Evolutionary conservation across 176 grass and related monocot species (phyloP).

Genomic region (Musa schizocarpa): DNA sequence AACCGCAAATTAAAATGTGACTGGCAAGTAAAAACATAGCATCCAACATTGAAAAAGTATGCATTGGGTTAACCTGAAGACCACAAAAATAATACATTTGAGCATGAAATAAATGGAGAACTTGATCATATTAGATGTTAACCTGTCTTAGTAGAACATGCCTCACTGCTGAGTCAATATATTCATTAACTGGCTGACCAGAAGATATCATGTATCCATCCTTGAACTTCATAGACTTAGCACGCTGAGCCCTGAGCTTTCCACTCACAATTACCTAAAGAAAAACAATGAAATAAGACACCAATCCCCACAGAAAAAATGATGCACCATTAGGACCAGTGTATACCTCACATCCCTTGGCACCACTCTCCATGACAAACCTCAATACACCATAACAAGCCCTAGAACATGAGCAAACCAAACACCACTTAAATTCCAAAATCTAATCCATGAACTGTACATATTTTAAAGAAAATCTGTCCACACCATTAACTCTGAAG

Average conservation of each 20-base stretch:
- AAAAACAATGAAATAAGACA: too few species aligned
- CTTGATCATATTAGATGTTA: background rate
- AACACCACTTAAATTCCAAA: background rate
- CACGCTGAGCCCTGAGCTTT: too few species aligned
- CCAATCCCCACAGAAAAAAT: too few species aligned
- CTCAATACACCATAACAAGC: too few species aligned
- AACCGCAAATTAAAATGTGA: background rate
- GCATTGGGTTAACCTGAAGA: background rate
- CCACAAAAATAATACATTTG: background rate
- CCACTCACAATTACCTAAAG: too few species aligned
- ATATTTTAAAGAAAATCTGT: too few species aligned
- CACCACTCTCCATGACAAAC: too few species aligned
- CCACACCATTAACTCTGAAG: too few species aligned
- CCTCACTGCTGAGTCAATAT: constrained; percentile 4
- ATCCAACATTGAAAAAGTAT: too few species aligned
- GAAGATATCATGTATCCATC: constrained; percentile 9
- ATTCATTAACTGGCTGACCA: constrained; percentile 3
- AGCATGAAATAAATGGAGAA: background rate
- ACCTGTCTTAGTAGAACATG: constrained; percentile 5
- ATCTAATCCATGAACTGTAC: background rate
- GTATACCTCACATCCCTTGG: too few species aligned
- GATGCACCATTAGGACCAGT: too few species aligned
- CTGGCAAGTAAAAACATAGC: background rate
- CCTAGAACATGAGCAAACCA: background rate
- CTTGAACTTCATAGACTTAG: background rate